Evolutionary conservation across 169 alveolate genomes (phyloP), one percentile per base, ranked within the genome.

Genomic region (Plasmodium falciparum): DNA sequence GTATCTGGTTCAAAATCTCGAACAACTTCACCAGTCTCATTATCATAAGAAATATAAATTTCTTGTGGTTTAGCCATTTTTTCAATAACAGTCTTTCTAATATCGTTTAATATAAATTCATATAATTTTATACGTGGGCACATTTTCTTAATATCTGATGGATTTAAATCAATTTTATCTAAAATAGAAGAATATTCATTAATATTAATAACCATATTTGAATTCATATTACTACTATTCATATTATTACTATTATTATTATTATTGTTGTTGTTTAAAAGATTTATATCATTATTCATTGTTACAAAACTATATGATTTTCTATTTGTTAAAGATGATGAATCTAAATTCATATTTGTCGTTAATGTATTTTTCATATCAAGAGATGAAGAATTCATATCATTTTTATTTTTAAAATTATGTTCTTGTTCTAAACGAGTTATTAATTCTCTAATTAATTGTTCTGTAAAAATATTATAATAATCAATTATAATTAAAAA

Each of bases 61-160:
- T 98, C 99, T 88, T 97, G 97, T 20, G 99, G 99, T 88, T 97
- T 98, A 26, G 99, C 99, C 99, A 98, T 98, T 58, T 96, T 93
- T 73, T 93, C 93, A 1, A 98, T 97, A 47, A 97, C 85, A 5
- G 86, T 83, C 29, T 71, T 83, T 73, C 90, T 72, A 12, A 88
- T 85, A 74, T 88, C 93, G 33, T 76, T 85, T 45, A 85, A 71
- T 45, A 88, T 83, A 71, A 70, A 71, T 83, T 83, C 91, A 43
- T 83, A 83, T 13, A 83, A 33, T 73, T 83, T 83, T 26, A 83
- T 67, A 7, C 91, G 2, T 0, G 91, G 91, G 13, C 91, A 83
- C 85, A 83, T 70, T 20, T 71, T 83, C 45, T 70, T 83, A 49
- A 83, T 70, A 15, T 83, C 91, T 17, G 73, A 29, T 22, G 62